Base-by-base conservation (phyloP, 1,284 basidiomycete species). In the Cryptococcus depauperatus region DNA sequence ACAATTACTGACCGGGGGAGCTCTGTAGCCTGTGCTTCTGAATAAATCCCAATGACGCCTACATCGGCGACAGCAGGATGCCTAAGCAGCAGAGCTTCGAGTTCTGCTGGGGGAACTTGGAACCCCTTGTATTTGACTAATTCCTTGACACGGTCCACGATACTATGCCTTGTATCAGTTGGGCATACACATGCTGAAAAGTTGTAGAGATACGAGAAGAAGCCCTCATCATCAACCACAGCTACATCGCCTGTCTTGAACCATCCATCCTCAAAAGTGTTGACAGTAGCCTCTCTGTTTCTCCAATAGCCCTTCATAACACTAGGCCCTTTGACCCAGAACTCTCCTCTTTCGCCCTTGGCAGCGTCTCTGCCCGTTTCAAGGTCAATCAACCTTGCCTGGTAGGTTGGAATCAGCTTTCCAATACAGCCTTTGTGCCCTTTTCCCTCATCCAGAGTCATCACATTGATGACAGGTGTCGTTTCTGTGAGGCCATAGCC, bases 181-280 rank as follows among this genome's bases (percentile, higher is more conserved):
- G 9, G n/a, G 14, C 26, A 26, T n/a, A 13, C 22, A 6, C 11
- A 14, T 14, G 27, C 14, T 5, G 16, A 3, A 19, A 19, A 4
- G 22, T 2, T 9, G 13, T 6, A 3, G 5, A 57, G 61, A 51
- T 27, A 65, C 60, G 54, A 57, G 44, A 62, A 72, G 52, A 67
- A 72, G 2, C 84, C 85, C 2, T 85, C 79, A 3, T 65, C 54
- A 53, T 85, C 82, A 8, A 76, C 65, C 10, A 76, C 66, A 0
- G 76, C 80, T 37, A 88, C 77, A 64, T 90, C 86, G 1, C 86
- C 86, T 0, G 85, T 90, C 74, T 84, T 85, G 74, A 87, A 83
- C 84, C 84, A 91, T 3, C 78, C 76, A 0, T 63, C 66, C 1
- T 71, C 62, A 54, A 89, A 83, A 3, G 79, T 68, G 8, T 79